Evolutionary conservation across 2,329 filamentous ascomycete genomes (phyloP).

Genomic region (Aspergillus brunneoviolaceus): DNA sequence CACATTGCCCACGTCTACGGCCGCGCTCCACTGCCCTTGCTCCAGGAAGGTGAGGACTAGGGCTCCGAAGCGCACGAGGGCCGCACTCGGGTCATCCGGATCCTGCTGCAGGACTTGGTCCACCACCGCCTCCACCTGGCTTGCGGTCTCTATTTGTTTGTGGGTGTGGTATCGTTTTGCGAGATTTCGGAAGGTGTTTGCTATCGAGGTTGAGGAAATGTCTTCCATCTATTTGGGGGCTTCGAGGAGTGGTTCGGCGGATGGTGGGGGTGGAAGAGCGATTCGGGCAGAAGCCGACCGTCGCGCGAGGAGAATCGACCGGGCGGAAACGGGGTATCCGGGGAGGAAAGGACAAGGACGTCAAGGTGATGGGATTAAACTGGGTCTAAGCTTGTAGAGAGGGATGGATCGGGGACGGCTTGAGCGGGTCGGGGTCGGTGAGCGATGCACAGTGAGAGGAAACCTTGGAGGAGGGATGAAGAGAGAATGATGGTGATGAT

Average conservation of each 20-base stretch:
- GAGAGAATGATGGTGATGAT: background rate
- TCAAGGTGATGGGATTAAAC: background rate
- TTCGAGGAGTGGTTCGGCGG: background rate
- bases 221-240: background rate
- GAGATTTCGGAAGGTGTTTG: background rate
- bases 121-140: background rate
- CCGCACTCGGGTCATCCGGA: background rate
- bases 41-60: constrained; percentile 9
- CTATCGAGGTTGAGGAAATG: background rate
- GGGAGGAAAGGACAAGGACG: background rate
- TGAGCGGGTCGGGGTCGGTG: background rate
- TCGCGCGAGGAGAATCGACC: background rate
- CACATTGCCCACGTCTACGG: constrained; percentile 5
- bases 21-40: constrained; percentile 5
- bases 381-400: background rate
- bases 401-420: background rate
- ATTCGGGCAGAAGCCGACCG: background rate
- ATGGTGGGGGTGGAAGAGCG: background rate
- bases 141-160: background rate
- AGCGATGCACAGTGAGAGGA: background rate
- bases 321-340: background rate
- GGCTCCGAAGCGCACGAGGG: background rate
- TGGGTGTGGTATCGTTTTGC: background rate
- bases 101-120: background rate
- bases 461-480: background rate